Percentiles rank a stretch among this genome's conserved stretches.
Evolutionary conservation across 2,329 filamentous ascomycete genomes (phyloP).

Genomic region (Claviceps pusilla): DNA sequence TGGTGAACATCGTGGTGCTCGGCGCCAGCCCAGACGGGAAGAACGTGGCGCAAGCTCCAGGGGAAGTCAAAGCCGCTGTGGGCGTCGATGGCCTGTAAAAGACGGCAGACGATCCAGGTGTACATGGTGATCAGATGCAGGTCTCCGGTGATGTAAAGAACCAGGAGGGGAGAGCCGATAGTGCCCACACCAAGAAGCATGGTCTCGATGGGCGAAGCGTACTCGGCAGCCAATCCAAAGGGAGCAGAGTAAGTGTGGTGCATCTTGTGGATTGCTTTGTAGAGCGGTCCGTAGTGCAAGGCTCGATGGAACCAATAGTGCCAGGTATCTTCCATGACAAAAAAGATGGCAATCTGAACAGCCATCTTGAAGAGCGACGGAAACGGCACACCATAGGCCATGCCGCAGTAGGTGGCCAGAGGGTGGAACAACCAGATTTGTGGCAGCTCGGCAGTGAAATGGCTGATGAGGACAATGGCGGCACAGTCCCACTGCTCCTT

Average conservation of each 20-base stretch:
- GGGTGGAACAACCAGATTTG: constrained; percentile 99
- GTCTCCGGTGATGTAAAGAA: constrained; percentile 69
- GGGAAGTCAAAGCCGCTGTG: constrained; percentile 98
- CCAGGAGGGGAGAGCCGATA: constrained; percentile 67
- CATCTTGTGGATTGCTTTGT: constrained; percentile 96
- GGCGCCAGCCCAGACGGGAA: constrained; percentile 95
- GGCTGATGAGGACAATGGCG: constrained; percentile 77
- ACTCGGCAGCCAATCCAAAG: constrained; percentile 91
- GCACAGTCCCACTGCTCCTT: constrained; percentile 93
- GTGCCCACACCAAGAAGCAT: constrained; percentile 86
- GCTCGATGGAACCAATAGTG: constrained; percentile 94
- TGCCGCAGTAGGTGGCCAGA: constrained; percentile 80
- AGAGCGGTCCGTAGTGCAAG: constrained; percentile 87
- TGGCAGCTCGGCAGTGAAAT: constrained; percentile 95
- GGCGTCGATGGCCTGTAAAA: constrained; percentile 95
- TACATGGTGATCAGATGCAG: constrained; percentile 98
- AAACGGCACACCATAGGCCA: constrained; percentile 80
- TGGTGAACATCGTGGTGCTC: constrained; percentile 95
- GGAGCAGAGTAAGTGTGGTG: constrained; percentile 98
- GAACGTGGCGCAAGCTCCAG: constrained; percentile 87
- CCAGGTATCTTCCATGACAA: constrained; percentile 92
- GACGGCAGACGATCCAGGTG: constrained; percentile 77
- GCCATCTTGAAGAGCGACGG: constrained; percentile 74
- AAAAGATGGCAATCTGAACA: constrained; percentile 84
- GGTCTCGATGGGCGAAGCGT: constrained; percentile 92